Conservation (phyloP, 2,329 filamentous ascomycete genomes). For the Venturia pyrina region DNA sequence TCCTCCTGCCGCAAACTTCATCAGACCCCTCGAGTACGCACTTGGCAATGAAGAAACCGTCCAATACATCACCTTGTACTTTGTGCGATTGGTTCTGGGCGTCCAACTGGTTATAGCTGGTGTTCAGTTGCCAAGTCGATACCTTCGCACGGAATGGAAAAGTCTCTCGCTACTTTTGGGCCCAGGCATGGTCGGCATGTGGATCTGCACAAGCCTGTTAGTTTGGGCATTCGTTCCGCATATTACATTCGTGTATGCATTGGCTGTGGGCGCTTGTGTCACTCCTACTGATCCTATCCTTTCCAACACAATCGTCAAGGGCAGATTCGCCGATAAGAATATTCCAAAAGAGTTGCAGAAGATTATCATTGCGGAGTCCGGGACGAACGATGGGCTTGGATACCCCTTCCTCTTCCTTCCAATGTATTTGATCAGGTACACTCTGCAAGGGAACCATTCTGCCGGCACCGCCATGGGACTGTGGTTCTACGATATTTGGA, state of each 20-base stretch:
- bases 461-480: conserved; percentile 65
- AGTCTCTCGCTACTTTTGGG: conserved; percentile 47
- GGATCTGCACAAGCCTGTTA: conserved; percentile 48
- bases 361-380: conserved; percentile 53
- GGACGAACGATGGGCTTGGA: conserved; percentile 52
- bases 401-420: conserved; percentile 53
- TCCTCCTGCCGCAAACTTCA: conserved; percentile 64
- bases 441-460: conserved; percentile 23
- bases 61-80: conserved; percentile 67
- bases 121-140: conserved; percentile 50
- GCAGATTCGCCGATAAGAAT: conserved; percentile 52
- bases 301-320: conserved; percentile 53
- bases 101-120: conserved; percentile 55
- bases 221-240: conserved; percentile 46
- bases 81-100: conserved; percentile 61
- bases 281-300: conserved; percentile 54
- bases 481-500: conserved; percentile 50
- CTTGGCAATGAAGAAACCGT: conserved; percentile 46
- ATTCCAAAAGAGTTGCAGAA: conserved; percentile 48
- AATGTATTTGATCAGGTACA: conserved; percentile 46
- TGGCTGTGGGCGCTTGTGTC: conserved; percentile 51
- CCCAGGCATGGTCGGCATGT: conserved; percentile 53
- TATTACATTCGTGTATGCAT: conserved; percentile 37
- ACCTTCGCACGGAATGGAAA: conserved; percentile 39
- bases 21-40: conserved; percentile 66